A percentile compares a stretch with the other conserved stretches of the same genome.
Evolutionary conservation across 2,329 filamentous ascomycete genomes (phyloP).

Genomic region (Penicillium sp.): DNA sequence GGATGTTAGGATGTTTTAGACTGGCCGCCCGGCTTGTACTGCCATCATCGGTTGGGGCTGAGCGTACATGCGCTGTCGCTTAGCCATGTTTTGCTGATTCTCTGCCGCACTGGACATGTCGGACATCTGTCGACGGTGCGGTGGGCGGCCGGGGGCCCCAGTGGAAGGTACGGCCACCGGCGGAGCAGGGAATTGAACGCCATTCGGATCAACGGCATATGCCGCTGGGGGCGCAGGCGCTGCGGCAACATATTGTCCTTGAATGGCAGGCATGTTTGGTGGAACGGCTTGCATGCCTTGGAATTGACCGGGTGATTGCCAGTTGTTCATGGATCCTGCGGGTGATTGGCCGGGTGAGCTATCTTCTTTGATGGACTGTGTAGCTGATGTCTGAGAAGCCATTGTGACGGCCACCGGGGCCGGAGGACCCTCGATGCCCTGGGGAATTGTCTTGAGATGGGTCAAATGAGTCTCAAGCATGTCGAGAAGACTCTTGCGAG

Average conservation of each 20-base stretch:
- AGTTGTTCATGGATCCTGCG: conserved; percentile 57
- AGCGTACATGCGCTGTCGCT: conserved; percentile 60
- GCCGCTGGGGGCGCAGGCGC: conserved; percentile 39
- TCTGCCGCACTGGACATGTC: conserved; percentile 58
- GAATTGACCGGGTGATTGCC: conserved; percentile 63
- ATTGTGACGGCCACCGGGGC: conserved; percentile 44
- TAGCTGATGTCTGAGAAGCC: conserved; percentile 50
- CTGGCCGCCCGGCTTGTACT: conserved; percentile 49
- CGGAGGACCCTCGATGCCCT: conserved; percentile 55
- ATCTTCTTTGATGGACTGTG: conserved; percentile 62
- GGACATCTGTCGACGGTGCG: conserved; percentile 59
- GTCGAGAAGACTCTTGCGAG: conserved; percentile 77
- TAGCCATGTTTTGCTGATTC: conserved; percentile 53
- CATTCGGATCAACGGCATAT: conserved; percentile 42
- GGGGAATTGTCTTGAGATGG: conserved; percentile 70
- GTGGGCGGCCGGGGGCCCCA: conserved; percentile 31
- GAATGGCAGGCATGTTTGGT: conserved; percentile 46
- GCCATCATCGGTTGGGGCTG: conserved; percentile 49
- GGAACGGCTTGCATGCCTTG: conserved; percentile 58
- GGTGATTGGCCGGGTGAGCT: conserved; percentile 64
- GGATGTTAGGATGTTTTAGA: conserved; percentile 17
- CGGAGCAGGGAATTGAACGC: conserved; percentile 40
- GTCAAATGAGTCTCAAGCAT: conserved; percentile 86
- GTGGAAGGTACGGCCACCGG: conserved; percentile 36
- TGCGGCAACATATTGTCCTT: conserved; percentile 42